A percentile compares a stretch with the other conserved stretches of the same genome.
Evolutionary conservation across 495 filamentous ascomycete species (phyloP).

Genomic region (Massariosphaeria phaeospora): DNA sequence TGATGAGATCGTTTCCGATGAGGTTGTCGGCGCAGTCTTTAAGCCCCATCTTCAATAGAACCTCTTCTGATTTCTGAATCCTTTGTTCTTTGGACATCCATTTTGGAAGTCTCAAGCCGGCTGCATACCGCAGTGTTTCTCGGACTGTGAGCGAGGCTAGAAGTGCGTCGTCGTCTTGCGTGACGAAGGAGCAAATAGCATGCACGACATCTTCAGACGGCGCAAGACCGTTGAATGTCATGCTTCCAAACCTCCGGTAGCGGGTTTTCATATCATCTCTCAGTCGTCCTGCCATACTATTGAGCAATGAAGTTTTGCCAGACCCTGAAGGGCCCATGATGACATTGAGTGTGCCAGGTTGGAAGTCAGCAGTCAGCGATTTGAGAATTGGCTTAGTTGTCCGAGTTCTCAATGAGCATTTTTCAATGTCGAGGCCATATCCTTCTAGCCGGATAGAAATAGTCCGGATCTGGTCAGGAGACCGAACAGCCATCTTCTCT

Average conservation of each 20-base stretch:
- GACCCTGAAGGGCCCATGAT: constrained; percentile 76
- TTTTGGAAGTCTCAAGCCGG: constrained; percentile 59
- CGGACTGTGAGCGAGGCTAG: constrained; percentile 69
- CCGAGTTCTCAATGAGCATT: constrained; percentile 41
- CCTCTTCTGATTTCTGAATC: constrained; percentile 59
- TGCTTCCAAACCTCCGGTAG: constrained; percentile 53
- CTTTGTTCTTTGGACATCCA: constrained; percentile 65
- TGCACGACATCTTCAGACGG: constrained; percentile 60
- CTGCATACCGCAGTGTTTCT: constrained; percentile 62
- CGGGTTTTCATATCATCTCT: constrained; percentile 51
- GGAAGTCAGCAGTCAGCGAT: constrained; percentile 57
- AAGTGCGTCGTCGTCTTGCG: constrained; percentile 69
- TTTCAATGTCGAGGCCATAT: constrained; percentile 59
- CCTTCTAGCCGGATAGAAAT: constrained; percentile 58
- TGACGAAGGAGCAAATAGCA: constrained; percentile 68
- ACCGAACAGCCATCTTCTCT: constrained; percentile 52
- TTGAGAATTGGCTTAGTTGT: constrained; percentile 55
- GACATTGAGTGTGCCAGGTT: constrained; percentile 60
- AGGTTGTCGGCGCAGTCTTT: constrained; percentile 73
- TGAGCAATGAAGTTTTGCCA: constrained; percentile 67
- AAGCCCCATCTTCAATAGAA: constrained; percentile 67
- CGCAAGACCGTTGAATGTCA: constrained; percentile 62
- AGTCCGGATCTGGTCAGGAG: constrained; percentile 49
- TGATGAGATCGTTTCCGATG: constrained; percentile 63
- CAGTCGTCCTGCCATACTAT: constrained; percentile 61